Evolutionary conservation across 257 asterid species (phyloP).

Genomic region (Leptodermis oblonga): DNA sequence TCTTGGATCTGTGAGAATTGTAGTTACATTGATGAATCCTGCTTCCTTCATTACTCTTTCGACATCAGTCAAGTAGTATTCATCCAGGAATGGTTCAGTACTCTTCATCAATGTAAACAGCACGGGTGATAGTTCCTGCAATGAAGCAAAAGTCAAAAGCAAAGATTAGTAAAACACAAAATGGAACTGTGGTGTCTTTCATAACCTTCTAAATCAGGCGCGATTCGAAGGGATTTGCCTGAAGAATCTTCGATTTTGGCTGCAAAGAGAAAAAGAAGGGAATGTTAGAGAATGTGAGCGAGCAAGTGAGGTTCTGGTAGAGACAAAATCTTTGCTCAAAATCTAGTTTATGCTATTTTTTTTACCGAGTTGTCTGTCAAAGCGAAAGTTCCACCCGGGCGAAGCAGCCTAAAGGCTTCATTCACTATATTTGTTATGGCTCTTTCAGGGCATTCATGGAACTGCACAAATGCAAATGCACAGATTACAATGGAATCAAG

Average conservation of each 20-base stretch:
- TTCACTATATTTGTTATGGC: slow-evolving; percentile 67
- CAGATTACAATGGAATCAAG: not conserved
- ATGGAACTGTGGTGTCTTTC: not conserved
- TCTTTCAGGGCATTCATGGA: slow-evolving; percentile 92
- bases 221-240: slow-evolving; percentile 36
- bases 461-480: slow-evolving; percentile 34
- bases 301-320: not conserved
- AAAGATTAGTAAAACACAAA: not conserved
- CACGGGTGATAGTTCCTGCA: slow-evolving; percentile 82
- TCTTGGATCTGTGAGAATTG: slow-evolving; percentile 77
- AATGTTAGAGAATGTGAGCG: not conserved
- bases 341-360: not conserved
- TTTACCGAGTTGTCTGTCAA: slow-evolving; percentile 82
- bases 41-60: slow-evolving; percentile 50
- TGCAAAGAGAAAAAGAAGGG: slow-evolving; percentile 36
- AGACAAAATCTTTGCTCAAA: not conserved
- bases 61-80: slow-evolving; percentile 78
- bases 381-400: slow-evolving; percentile 92
- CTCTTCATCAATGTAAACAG: slow-evolving; percentile 90
- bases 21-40: slow-evolving; percentile 55
- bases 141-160: not conserved
- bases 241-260: slow-evolving; percentile 98
- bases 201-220: not conserved
- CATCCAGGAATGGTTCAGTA: slow-evolving; percentile 88
- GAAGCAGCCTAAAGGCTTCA: slow-evolving; percentile 76